These are phyloP conservation scores for Scheffersomyces illinoinensis DNA, from an alignment of 1,139 yeast species.

Conservation along the genomic window DNA sequence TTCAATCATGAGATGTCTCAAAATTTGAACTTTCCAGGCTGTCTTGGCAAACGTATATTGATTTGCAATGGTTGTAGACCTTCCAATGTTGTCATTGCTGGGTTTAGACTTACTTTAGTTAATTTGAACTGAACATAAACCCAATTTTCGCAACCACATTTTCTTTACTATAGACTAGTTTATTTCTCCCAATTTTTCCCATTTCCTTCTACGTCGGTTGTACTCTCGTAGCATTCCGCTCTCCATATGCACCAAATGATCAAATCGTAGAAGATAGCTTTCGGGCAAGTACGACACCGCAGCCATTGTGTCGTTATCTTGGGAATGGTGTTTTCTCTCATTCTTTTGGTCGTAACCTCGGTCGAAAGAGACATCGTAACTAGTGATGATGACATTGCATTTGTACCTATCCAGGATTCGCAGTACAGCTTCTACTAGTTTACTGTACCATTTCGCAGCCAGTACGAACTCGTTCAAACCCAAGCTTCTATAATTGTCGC, in stretches of 20 bases:
- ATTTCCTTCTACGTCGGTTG: neutral
- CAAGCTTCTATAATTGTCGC: slow-evolving; percentile 10
- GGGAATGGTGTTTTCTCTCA: slow-evolving; percentile 4
- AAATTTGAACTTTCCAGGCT: too few species aligned
- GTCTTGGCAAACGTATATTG: too few species aligned
- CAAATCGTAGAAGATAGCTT: slow-evolving; percentile 13
- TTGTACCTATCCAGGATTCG: slow-evolving; percentile 17
- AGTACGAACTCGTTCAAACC: slow-evolving; percentile 12
- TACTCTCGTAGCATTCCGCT: neutral
- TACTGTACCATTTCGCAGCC: slow-evolving; percentile 15
- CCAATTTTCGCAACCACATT: neutral
- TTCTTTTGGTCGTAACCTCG: slow-evolving; percentile 25
- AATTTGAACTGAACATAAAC: too few species aligned
- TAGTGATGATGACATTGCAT: slow-evolving; percentile 33
- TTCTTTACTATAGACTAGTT: neutral
- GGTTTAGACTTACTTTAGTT: too few species aligned
- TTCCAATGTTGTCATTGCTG: too few species aligned
- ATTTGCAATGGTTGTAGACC: too few species aligned
- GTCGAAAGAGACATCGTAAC: slow-evolving; percentile 36
- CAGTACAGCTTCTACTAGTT: slow-evolving; percentile 14
- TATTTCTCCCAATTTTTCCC: neutral
- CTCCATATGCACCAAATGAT: slow-evolving; percentile 16
- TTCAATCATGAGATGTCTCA: too few species aligned
- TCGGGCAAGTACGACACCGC: slow-evolving; percentile 7
- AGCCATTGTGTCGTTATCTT: slow-evolving; percentile 2